These are phyloP conservation scores for Teunomyces lycoperdinae DNA, from an alignment of 805 yeast species.

Conservation along the genomic window DNA sequence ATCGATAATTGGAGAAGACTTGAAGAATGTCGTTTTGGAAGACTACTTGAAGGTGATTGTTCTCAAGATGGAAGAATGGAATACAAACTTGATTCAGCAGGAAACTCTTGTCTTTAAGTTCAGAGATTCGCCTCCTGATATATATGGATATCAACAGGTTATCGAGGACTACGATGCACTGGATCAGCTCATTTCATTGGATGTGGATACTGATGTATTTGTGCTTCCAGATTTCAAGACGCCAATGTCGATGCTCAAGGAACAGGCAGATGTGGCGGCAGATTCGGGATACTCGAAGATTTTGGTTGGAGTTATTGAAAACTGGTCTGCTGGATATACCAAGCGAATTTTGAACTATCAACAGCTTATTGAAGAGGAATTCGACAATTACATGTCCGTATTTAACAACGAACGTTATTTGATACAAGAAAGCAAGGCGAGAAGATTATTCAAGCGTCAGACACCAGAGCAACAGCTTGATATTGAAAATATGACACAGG, in stretches of 20 bases:
- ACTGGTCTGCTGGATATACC: constrained; percentile 60
- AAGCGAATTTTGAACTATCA: constrained; percentile 65
- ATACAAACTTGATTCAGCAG: constrained; percentile 59
- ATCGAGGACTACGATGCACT: constrained; percentile 38
- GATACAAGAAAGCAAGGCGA: constrained; percentile 44
- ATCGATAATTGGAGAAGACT: constrained; percentile 66
- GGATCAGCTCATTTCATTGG: constrained; percentile 30
- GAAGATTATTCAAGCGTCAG: constrained; percentile 29
- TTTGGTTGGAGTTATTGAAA: constrained; percentile 71
- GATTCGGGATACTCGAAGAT: constrained; percentile 80
- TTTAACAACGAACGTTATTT: constrained; percentile 38
- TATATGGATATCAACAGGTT: constrained; percentile 53
- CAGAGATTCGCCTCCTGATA: constrained; percentile 72
- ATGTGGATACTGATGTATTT: constrained; percentile 43
- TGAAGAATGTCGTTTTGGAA: constrained; percentile 67
- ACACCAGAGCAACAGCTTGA: constrained; percentile 17
- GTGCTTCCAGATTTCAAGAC: constrained; percentile 77
- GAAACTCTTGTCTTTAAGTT: constrained; percentile 63
- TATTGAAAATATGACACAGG: constrained; percentile 39
- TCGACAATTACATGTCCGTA: constrained; percentile 39
- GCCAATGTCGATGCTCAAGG: constrained; percentile 79
- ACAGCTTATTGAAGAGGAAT: constrained; percentile 46
- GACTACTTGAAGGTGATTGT: constrained; percentile 76
- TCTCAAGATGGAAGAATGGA: constrained; percentile 82
- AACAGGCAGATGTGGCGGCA: constrained; percentile 85